A percentile compares a stretch with the other conserved stretches of the same genome.
Evolutionary conservation across 305 asterid genomes (phyloP).

Genomic region (Fraxinus sp.): DNA sequence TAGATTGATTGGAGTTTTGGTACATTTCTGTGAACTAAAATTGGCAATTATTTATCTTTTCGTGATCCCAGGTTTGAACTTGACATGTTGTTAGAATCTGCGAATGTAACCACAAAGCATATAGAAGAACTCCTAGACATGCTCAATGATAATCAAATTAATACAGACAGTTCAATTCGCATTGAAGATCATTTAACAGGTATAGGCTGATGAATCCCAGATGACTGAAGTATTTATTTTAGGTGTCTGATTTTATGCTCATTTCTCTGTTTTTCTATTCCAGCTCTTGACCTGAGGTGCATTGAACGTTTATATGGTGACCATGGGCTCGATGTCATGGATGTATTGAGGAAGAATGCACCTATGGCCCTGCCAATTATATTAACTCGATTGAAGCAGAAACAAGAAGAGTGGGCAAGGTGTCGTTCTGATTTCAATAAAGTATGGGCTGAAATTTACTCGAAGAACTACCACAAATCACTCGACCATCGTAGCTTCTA

Average conservation of each 20-base stretch:
- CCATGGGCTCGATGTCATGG: constrained; percentile 98
- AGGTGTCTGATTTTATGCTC: constrained; percentile 30
- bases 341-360: constrained; percentile 85
- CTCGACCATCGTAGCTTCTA: constrained; percentile 98
- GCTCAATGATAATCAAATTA: constrained; percentile 53
- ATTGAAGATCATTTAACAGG: constrained; percentile 86
- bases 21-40: constrained; percentile 15
- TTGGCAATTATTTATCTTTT: constrained; percentile 34
- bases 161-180: constrained; percentile 50
- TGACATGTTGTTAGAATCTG: constrained; percentile 95
- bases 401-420: constrained; percentile 94
- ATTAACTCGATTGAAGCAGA: constrained; percentile 92
- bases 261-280: constrained; percentile 29
- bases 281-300: constrained; percentile 90
- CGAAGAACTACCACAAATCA: constrained; percentile 94
- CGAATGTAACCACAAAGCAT: constrained; percentile 67
- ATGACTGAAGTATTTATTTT: constrained; percentile 27
- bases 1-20: constrained; percentile 23
- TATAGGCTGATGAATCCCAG: constrained; percentile 37
- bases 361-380: constrained; percentile 90
- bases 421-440: constrained; percentile 95
- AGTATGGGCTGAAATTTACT: constrained; percentile 96
- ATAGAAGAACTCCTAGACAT: constrained; percentile 81
- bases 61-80: constrained; percentile 83
- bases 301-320: constrained; percentile 98